Base-by-base conservation (phyloP, 192 early-diverging fungal genomes). In the Chytriomyces sp. region DNA sequence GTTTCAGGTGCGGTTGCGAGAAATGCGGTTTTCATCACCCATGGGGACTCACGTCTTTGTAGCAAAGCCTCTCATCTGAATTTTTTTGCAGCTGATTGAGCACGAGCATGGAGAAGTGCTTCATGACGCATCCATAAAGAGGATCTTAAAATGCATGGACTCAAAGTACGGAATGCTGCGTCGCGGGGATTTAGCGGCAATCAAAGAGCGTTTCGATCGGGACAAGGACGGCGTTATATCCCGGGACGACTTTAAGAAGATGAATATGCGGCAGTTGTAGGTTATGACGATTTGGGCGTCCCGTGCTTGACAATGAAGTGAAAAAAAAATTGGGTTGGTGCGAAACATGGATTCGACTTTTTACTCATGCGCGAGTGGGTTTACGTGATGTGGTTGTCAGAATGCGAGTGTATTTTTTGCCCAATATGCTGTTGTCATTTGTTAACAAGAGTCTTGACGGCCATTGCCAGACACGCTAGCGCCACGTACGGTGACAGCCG, bases 401-500 rank as follows among this genome's bases (percentile, higher is more conserved):
- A 35, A 35, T 35, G 53, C 53, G 53, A 57, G 53, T 57, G 53
- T 57, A n/a, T n/a, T 57, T 57, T 57, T 57, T 0, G 53, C 20
- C 53, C 53, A 57, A 57, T n/a, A 20, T 57, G 53, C 16, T 57
- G 53, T 13, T 57, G 53, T 13, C 1, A 57, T 57, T 20, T n/a
- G 2, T 57, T 2, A 8, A 83, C 13, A 10, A 83, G 20, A 13
- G 53, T 76, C 13, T 80, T 65, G 18, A 84, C 26, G 11, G 91
- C 96, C 95, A 98, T 97, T 46, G 89, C 77, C 18, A 97, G 81
- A 76, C 95, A 98, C 20, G 92, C 93, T 63, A 98, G 77, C 26
- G 94, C 93, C 11, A 99, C 96, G 72, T 97, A 99, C 46, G 97
- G 97, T 69, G 93, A 94, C 50, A 99, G 85, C 20, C 97, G 88